These are phyloP conservation scores for Extremus antarcticus DNA, from an alignment of 495 filamentous ascomycete genomes.

Conservation along the genomic window DNA sequence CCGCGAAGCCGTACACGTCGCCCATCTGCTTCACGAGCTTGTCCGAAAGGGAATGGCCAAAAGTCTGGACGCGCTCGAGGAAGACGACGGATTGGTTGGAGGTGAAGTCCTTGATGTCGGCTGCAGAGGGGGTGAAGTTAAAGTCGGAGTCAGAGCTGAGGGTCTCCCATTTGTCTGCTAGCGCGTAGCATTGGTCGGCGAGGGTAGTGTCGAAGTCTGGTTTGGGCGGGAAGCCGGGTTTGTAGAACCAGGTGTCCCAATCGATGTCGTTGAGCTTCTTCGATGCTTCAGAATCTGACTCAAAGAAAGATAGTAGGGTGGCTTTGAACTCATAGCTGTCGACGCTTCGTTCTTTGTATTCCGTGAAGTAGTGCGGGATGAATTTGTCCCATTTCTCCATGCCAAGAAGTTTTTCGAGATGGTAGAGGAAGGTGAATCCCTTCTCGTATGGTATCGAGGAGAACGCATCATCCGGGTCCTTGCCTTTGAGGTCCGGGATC, in stretches of 20 bases:
- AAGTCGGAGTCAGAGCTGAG: conserved; percentile 25
- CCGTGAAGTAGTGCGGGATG: conserved; percentile 90
- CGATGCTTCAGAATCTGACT: conserved; percentile 51
- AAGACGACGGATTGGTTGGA: conserved; percentile 88
- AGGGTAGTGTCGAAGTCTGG: conserved; percentile 82
- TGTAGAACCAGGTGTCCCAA: conserved; percentile 83
- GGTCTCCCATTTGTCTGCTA: conserved; percentile 68
- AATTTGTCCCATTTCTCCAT: conserved; percentile 81
- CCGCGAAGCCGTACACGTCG: conserved; percentile 53
- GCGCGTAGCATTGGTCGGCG: conserved; percentile 70
- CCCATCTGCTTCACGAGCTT: conserved; percentile 59
- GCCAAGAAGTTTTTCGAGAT: conserved; percentile 76
- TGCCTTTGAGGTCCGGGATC: conserved; percentile 71
- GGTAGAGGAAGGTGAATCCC: conserved; percentile 69
- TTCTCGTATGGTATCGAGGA: conserved; percentile 75
- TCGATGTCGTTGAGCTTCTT: conserved; percentile 60
- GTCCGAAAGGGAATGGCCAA: conserved; percentile 47
- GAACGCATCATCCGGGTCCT: conserved; percentile 93
- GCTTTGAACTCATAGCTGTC: conserved; percentile 89
- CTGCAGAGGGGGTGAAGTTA: conserved; percentile 51
- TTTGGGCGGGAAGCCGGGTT: conserved; percentile 76
- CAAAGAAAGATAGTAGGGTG: conserved; percentile 76
- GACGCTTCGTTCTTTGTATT: conserved; percentile 66
- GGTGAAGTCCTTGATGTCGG: conserved; percentile 60
- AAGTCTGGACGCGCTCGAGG: conserved; percentile 61